Evolutionary conservation across 176 grass and related monocot species (phyloP).

Genomic region (Rhipidocladum racemiflorum): DNA sequence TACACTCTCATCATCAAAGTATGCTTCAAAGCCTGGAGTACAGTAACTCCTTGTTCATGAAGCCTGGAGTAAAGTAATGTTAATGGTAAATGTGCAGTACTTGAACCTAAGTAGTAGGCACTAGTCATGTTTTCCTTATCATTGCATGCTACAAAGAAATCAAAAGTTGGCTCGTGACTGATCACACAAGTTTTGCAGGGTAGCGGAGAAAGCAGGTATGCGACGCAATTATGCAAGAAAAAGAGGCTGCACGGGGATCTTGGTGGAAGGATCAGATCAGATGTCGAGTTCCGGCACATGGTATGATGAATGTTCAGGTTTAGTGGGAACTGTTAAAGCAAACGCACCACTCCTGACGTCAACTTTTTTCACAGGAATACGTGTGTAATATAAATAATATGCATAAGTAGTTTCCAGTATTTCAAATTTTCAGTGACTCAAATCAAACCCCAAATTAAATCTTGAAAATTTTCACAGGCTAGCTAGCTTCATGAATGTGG

Average conservation of each 20-base stretch:
- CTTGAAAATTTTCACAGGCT: background rate
- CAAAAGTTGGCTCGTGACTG: conserved; percentile 22
- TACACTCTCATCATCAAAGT: background rate
- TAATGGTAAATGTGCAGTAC: too few species aligned
- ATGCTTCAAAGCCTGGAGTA: background rate
- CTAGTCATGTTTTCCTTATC: background rate
- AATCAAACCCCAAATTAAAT: background rate
- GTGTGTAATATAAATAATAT: background rate
- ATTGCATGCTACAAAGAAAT: conserved; percentile 31
- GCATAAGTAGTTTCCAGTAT: background rate
- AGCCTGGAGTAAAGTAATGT: too few species aligned
- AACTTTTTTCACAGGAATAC: conserved; percentile 25
- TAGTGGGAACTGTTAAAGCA: conserved; percentile 28
- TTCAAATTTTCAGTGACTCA: background rate
- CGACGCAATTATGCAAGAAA: conserved; percentile 28
- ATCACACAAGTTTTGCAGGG: conserved; percentile 22
- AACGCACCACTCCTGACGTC: conserved; percentile 6
- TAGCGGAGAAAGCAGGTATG: background rate
- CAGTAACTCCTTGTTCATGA: background rate
- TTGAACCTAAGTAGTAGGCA: background rate
- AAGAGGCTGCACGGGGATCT: conserved; percentile 33
- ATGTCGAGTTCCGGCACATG: conserved; percentile 19
- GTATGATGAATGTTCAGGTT: conserved; percentile 36
- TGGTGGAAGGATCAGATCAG: conserved; percentile 46
- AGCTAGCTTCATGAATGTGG: background rate